Conservation (phyloP, 306 rosid genomes). For the Coriaria nepalensis region DNA sequence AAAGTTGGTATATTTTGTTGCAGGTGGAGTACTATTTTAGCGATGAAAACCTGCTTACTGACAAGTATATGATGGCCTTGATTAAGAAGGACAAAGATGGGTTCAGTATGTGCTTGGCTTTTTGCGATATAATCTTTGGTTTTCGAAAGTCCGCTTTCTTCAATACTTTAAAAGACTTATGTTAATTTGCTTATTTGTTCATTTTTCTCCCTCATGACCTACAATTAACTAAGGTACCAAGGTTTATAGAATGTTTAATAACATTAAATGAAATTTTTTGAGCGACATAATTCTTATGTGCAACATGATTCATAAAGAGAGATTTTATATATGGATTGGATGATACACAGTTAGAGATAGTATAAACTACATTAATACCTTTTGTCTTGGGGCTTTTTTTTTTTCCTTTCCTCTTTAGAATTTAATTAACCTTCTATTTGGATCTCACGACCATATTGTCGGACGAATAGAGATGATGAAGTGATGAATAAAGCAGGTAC, state of each 20-base stretch:
- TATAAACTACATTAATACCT: no score
- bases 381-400: no score
- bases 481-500: conserved; percentile 44
- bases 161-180: neutral
- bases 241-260: no score
- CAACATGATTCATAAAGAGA: no score
- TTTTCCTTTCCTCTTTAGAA: no score
- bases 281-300: no score
- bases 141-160: neutral
- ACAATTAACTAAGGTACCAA: no score
- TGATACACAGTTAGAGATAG: no score
- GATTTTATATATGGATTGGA: no score
- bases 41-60: conserved; percentile 64
- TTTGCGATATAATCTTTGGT: neutral
- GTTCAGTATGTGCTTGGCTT: conserved; percentile 42
- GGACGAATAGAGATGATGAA: conserved; percentile 25
- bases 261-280: no score
- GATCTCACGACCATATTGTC: neutral
- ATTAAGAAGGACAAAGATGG: conserved; percentile 84
- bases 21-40: conserved; percentile 94
- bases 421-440: no score
- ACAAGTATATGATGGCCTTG: conserved; percentile 47
- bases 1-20: conserved; percentile 5
- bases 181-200: neutral
- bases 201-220: no score